These are phyloP conservation scores for Venturia nashicola DNA, from an alignment of 2,329 filamentous ascomycete genomes.

Conservation along the genomic window DNA sequence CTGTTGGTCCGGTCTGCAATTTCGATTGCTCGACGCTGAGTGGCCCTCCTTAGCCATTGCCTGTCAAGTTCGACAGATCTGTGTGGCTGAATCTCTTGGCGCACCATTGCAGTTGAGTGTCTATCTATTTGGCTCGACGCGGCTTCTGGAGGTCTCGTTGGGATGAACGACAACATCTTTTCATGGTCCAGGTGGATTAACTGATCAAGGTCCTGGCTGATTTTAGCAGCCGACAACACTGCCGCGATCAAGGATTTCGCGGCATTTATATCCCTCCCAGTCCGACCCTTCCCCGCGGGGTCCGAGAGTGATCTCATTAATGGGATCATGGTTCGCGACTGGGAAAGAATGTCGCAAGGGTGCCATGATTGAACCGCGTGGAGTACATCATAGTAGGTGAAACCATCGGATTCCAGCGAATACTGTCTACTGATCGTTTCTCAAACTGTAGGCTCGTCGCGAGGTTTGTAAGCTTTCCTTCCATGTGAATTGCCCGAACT, in stretches of 20 bases:
- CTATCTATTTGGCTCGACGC: neutral
- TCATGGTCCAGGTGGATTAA: neutral
- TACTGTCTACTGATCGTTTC: neutral
- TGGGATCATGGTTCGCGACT: too few species aligned
- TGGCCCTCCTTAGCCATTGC: too few species aligned
- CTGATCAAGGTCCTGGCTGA: neutral
- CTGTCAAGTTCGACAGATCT: neutral
- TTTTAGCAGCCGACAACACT: neutral
- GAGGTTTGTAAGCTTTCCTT: too few species aligned
- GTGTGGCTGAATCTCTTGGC: neutral
- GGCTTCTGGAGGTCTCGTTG: neutral
- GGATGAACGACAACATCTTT: too few species aligned
- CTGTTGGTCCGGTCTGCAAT: neutral
- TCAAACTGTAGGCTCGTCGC: too few species aligned
- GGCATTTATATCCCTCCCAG: neutral
- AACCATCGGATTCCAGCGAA: too few species aligned
- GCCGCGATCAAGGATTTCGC: neutral
- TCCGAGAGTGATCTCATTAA: too few species aligned
- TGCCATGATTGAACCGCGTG: too few species aligned
- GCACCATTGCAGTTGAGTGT: neutral
- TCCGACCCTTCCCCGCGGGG: too few species aligned
- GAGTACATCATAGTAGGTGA: too few species aligned
- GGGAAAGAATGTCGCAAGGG: too few species aligned
- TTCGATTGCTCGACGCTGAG: neutral
- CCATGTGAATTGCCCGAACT: too few species aligned